A percentile compares a stretch with the other conserved stretches of the same genome.
phyloP scores from a whole-genome alignment of 495 filamentous ascomycete species.

The Daldinia caldariorum region DNA sequence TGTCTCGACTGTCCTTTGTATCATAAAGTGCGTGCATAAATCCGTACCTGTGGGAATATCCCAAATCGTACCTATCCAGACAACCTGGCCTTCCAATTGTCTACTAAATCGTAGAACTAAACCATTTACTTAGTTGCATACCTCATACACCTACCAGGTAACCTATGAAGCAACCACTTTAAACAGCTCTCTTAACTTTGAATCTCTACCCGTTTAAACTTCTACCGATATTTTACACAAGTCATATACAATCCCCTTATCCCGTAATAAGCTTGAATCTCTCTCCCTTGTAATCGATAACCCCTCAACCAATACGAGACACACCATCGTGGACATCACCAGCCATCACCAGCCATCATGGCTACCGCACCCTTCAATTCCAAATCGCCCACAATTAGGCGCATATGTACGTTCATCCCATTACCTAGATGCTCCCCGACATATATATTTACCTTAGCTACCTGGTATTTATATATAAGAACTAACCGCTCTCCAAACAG shows the following conservation, averaged over 20 bases:
- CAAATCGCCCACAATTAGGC: constrained; percentile 82
- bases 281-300: constrained; percentile 25
- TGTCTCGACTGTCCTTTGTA: constrained; percentile 1
- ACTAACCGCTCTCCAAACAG: constrained; percentile 53
- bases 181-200: background rate
- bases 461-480: constrained; percentile 42
- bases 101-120: background rate
- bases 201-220: background rate
- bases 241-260: no score
- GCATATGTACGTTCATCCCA: constrained; percentile 69
- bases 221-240: no score
- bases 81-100: constrained; percentile 5
- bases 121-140: background rate
- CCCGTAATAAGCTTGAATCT: constrained; percentile 14
- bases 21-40: background rate
- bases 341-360: constrained; percentile 37
- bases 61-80: background rate
- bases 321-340: constrained; percentile 17
- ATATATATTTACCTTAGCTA: no score
- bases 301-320: constrained; percentile 17
- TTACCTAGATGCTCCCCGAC: no score
- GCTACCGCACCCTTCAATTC: constrained; percentile 68
- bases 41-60: background rate
- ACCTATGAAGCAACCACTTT: background rate
- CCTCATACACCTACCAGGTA: no score